These are phyloP conservation scores for Hyaloscypha bicolor DNA, from an alignment of 495 filamentous ascomycete species.

Conservation along the genomic window DNA sequence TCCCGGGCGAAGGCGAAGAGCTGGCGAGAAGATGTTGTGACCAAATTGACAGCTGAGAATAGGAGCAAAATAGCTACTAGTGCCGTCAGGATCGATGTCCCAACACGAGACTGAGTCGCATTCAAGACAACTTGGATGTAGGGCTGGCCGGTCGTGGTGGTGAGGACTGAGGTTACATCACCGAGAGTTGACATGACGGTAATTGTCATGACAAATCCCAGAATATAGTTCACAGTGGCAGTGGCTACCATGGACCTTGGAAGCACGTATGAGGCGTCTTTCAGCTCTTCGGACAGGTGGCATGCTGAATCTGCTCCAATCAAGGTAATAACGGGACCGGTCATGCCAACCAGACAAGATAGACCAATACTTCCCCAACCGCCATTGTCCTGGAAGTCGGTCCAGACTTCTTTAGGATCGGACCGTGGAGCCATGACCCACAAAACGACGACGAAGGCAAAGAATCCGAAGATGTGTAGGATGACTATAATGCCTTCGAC, in stretches of 20 bases:
- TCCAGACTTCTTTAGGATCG: conserved; percentile 51
- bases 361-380: conserved; percentile 55
- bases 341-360: conserved; percentile 56
- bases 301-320: conserved; percentile 59
- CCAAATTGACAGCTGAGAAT: conserved; percentile 53
- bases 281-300: conserved; percentile 63
- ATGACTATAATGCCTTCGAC: conserved; percentile 61
- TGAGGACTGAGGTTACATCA: conserved; percentile 38
- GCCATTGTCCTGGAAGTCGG: conserved; percentile 55
- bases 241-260: conserved; percentile 57
- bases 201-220: conserved; percentile 55
- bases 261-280: conserved; percentile 53
- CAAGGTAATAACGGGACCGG: conserved; percentile 38
- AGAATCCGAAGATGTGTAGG: conserved; percentile 63
- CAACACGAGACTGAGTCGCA: conserved; percentile 42
- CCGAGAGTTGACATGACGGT: conserved; percentile 54
- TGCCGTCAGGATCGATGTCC: conserved; percentile 47
- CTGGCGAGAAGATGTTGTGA: conserved; percentile 59
- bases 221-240: conserved; percentile 49
- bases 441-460: conserved; percentile 62
- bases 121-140: conserved; percentile 55
- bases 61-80: conserved; percentile 53
- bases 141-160: conserved; percentile 46
- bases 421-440: conserved; percentile 53
- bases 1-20: conserved; percentile 62